These are phyloP conservation scores for Botrytis pseudocinerea DNA, from an alignment of 2,329 filamentous ascomycete genomes.

Conservation along the genomic window DNA sequence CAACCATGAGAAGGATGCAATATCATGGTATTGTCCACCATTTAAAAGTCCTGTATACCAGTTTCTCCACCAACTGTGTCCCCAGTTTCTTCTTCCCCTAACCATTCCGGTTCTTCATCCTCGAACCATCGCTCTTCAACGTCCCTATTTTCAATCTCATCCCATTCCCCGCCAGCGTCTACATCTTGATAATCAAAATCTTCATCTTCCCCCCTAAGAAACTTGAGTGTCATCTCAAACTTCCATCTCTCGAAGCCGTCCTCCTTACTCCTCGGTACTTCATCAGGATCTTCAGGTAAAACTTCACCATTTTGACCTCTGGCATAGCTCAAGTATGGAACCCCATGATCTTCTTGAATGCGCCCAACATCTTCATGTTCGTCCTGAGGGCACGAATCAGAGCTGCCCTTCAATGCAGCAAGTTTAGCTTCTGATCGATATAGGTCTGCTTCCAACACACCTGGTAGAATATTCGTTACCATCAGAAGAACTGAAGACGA, in stretches of 20 bases:
- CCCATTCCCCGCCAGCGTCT: slow-evolving; percentile 40
- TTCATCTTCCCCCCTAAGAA: slow-evolving; percentile 41
- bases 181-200: slow-evolving; percentile 41
- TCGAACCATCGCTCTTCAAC: slow-evolving; percentile 43
- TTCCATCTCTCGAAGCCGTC: slow-evolving; percentile 41
- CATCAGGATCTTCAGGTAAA: slow-evolving; percentile 39
- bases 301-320: slow-evolving; percentile 36
- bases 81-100: slow-evolving; percentile 30
- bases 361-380: not conserved
- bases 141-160: slow-evolving; percentile 40
- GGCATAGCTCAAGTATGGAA: slow-evolving; percentile 35
- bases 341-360: slow-evolving; percentile 18
- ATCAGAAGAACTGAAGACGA: not conserved
- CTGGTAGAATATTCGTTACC: slow-evolving; percentile 6
- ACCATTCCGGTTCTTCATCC: slow-evolving; percentile 41
- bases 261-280: slow-evolving; percentile 38
- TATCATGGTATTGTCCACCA: not conserved
- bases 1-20: not conserved
- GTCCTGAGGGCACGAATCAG: slow-evolving; percentile 20
- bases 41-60: slow-evolving; percentile 42
- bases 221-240: slow-evolving; percentile 41
- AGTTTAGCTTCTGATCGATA: slow-evolving; percentile 42
- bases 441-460: slow-evolving; percentile 41
- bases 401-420: slow-evolving; percentile 33
- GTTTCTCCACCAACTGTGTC: slow-evolving; percentile 37